phyloP scores from a whole-genome alignment of 305 asterid species.

The Plantago coronopus region DNA sequence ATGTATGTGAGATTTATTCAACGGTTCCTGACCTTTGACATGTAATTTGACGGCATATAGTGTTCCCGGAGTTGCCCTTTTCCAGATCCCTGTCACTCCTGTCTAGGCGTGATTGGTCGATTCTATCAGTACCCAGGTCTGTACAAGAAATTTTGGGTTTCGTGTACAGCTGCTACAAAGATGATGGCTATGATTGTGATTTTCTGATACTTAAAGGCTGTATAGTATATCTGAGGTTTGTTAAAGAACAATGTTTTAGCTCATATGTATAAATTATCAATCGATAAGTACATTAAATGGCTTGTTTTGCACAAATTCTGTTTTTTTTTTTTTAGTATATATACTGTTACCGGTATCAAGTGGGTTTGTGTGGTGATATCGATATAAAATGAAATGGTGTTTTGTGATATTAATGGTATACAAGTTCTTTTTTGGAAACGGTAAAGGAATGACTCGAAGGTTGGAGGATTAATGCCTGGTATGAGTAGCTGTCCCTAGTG shows the following conservation, averaged over 20 bases:
- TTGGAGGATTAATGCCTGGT: no score
- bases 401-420: no score
- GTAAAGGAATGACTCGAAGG: no score
- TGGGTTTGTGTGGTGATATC: no score
- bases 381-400: no score
- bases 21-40: not conserved
- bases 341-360: no score
- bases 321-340: no score
- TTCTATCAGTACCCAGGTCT: slow-evolving; percentile 5
- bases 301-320: no score
- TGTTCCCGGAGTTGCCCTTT: not conserved
- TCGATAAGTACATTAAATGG: no score
- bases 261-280: no score
- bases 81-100: slow-evolving; percentile 6
- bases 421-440: no score
- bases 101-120: not conserved
- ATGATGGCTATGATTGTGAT: slow-evolving; percentile 3
- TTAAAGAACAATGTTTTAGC: not conserved
- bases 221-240: not conserved
- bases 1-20: slow-evolving; percentile 1
- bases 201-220: slow-evolving; percentile 1
- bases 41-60: slow-evolving; percentile 5
- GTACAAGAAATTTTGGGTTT: slow-evolving; percentile 13
- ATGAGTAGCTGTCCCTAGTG: no score
- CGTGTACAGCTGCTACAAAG: slow-evolving; percentile 7